These are phyloP conservation scores for Apium graveolens DNA, from an alignment of 129 eudicot species.

Conservation along the genomic window DNA sequence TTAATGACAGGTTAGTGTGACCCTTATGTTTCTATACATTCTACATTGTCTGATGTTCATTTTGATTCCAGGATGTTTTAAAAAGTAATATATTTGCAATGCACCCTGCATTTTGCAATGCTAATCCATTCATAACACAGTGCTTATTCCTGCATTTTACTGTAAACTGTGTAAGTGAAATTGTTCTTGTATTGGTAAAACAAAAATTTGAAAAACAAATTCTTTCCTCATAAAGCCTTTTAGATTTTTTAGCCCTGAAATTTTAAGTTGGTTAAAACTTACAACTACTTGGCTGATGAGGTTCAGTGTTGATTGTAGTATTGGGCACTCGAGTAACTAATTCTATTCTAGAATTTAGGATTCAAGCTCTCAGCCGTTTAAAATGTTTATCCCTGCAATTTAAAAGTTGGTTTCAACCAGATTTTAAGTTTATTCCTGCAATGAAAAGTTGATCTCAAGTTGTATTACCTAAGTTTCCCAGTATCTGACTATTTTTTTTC, in stretches of 20 bases:
- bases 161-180: too few species aligned
- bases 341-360: neutral
- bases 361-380: neutral
- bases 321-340: neutral
- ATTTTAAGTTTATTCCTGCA: neutral
- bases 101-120: neutral
- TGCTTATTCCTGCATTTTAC: too few species aligned
- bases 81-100: neutral
- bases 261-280: neutral
- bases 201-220: neutral
- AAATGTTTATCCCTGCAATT: neutral
- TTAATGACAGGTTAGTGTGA: conserved; percentile 73
- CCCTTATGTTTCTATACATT: neutral
- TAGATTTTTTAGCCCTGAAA: neutral
- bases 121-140: neutral
- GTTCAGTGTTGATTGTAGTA: neutral
- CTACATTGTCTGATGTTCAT: neutral
- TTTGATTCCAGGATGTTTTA: neutral
- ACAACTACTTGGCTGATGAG: neutral
- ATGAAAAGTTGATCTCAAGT: neutral
- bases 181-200: too few species aligned
- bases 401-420: too few species aligned
- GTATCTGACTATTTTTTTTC: conserved; percentile 7
- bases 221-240: neutral
- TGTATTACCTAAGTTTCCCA: neutral